Conservation (phyloP, 1,139 yeast genomes). For the Zygoascus sp. region DNA sequence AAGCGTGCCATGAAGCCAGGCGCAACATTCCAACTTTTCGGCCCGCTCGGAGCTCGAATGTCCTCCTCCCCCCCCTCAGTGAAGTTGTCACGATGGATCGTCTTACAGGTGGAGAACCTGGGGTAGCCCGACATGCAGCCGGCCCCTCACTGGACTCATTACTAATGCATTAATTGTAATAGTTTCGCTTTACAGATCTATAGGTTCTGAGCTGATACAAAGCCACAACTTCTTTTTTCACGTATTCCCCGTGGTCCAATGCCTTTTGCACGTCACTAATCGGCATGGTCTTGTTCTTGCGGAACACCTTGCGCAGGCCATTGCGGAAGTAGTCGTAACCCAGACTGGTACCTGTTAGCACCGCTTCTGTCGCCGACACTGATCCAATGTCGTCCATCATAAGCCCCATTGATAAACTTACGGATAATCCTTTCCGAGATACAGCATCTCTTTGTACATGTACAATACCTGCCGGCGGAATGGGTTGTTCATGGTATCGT, state of each 20-base stretch:
- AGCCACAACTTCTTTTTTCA: slow-evolving; percentile 36
- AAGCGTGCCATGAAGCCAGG: no score
- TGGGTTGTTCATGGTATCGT: slow-evolving; percentile 1
- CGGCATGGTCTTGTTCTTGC: slow-evolving; percentile 24
- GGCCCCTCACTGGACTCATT: neutral
- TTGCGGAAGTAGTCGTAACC: slow-evolving; percentile 32
- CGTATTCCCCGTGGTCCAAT: slow-evolving; percentile 35
- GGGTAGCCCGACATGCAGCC: neutral
- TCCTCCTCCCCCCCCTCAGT: no score
- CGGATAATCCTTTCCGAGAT: slow-evolving; percentile 38
- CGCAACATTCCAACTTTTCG: no score
- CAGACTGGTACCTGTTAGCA: slow-evolving; percentile 14
- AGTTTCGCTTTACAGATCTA: slow-evolving; percentile 34
- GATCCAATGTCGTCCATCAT: no score
- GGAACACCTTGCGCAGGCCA: slow-evolving; percentile 32
- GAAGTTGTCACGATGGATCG: neutral
- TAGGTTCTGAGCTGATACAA: slow-evolving; percentile 34
- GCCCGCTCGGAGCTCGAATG: no score
- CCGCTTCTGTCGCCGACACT: no score
- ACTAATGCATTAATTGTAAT: slow-evolving; percentile 22
- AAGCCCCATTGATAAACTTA: slow-evolving; percentile 18
- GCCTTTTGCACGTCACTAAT: slow-evolving; percentile 31
- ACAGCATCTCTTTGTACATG: slow-evolving; percentile 36
- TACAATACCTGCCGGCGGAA: slow-evolving; percentile 9
- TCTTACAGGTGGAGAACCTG: slow-evolving; percentile 4